phyloP scores from a whole-genome alignment of 495 filamentous ascomycete species.

The Aspergillus bridgeri region DNA sequence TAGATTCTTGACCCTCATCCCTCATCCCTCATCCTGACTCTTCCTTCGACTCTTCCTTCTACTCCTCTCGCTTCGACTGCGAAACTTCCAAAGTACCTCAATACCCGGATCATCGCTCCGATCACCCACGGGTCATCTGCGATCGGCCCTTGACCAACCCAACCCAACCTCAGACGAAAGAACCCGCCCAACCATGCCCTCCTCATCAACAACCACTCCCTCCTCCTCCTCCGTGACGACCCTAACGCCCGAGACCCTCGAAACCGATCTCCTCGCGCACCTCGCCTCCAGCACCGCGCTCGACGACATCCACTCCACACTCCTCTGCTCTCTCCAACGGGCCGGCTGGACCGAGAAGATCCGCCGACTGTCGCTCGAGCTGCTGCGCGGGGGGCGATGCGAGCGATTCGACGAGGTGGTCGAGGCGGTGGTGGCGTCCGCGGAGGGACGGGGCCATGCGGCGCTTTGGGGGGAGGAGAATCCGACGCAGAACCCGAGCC shows the following conservation, averaged over 20 bases:
- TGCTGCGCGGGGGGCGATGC: conserved; percentile 45
- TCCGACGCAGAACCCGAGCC: conserved; percentile 16
- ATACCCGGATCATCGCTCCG: neutral
- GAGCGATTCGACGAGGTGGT: conserved; percentile 48
- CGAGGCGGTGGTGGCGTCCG: conserved; percentile 42
- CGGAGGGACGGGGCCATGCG: conserved; percentile 35
- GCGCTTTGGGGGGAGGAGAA: conserved; percentile 23
- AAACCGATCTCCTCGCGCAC: conserved; percentile 44
- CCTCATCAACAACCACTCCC: conserved; percentile 6
- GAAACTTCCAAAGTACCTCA: neutral
- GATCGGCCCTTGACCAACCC: neutral
- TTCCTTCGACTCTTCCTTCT: no score
- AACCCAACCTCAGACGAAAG: neutral
- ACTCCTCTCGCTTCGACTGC: neutral
- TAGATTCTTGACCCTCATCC: neutral
- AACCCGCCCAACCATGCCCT: conserved; percentile 4
- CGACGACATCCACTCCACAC: conserved; percentile 41
- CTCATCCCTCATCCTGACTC: no score
- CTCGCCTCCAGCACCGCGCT: conserved; percentile 40
- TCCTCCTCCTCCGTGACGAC: conserved; percentile 14
- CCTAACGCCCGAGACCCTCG: conserved; percentile 34
- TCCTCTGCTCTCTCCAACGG: conserved; percentile 42
- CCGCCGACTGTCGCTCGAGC: conserved; percentile 37
- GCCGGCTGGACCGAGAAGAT: conserved; percentile 44
- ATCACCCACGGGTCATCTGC: no score